Percentiles rank a stretch among this genome's conserved stretches.
Conservation (phyloP, 2,329 filamentous ascomycete genomes). For the Cercospora zeae-maydis region DNA sequence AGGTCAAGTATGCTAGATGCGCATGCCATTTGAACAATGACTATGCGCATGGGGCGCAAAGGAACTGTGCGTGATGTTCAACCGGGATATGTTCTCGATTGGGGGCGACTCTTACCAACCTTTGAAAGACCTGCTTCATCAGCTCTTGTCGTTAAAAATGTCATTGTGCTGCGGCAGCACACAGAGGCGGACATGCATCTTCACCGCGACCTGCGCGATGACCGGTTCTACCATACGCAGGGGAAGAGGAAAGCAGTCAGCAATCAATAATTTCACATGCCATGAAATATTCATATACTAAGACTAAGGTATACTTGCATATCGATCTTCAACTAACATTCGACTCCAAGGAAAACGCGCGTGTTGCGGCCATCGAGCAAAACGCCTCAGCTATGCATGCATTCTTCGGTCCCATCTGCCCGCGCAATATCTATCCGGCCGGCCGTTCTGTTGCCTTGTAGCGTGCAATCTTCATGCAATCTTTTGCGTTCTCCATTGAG, state of each 20-base stretch:
- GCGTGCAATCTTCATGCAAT: neutral
- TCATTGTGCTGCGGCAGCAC: neutral
- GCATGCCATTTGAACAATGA: neutral
- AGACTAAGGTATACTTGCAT: neutral
- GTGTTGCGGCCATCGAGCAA: neutral
- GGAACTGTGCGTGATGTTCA: neutral
- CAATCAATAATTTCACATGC: neutral
- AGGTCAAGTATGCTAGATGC: too few relatives aligned
- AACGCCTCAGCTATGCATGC: neutral
- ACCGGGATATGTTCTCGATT: neutral
- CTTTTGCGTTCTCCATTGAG: neutral
- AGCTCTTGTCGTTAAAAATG: neutral
- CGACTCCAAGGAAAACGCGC: neutral
- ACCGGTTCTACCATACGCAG: too few relatives aligned
- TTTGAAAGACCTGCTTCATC: neutral
- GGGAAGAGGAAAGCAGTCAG: neutral
- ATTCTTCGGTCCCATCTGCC: neutral
- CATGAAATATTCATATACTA: neutral
- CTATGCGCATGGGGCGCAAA: neutral
- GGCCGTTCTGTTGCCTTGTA: slow-evolving; percentile 3
- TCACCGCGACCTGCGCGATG: neutral
- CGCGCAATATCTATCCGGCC: neutral
- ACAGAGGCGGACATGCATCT: neutral
- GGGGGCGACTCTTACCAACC: neutral
- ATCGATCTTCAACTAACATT: neutral